Conservation (phyloP, 257 asterid species). For the Gentiana straminea region DNA sequence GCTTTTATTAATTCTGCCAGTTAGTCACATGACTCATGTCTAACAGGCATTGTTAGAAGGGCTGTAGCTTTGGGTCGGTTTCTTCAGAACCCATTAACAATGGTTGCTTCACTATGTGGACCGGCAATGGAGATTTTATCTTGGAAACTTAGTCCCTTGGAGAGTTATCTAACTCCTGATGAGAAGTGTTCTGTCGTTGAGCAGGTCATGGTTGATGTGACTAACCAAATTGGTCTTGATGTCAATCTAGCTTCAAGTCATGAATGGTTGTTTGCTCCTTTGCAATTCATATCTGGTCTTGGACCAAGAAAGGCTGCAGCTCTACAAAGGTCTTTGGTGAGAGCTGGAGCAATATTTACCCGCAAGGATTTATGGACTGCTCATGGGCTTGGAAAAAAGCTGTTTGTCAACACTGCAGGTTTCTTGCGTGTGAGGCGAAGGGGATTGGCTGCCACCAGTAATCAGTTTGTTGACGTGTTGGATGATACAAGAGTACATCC, state of each 20-base stretch:
- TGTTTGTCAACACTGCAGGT: slow-evolving; percentile 89
- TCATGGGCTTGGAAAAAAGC: slow-evolving; percentile 81
- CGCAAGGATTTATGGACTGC: slow-evolving; percentile 75
- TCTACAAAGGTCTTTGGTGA: slow-evolving; percentile 70
- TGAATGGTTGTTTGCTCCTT: slow-evolving; percentile 92
- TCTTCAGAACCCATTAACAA: slow-evolving; percentile 88
- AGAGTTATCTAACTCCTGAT: slow-evolving; percentile 86
- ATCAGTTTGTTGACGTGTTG: slow-evolving; percentile 73
- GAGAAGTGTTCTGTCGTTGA: slow-evolving; percentile 87
- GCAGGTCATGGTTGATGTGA: slow-evolving; percentile 87
- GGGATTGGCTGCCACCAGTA: slow-evolving; percentile 77
- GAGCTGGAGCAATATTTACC: slow-evolving; percentile 81
- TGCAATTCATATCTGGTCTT: slow-evolving; percentile 89
- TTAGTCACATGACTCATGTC: neutral
- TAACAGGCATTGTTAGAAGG: slow-evolving; percentile 77
- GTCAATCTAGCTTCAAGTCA: slow-evolving; percentile 40
- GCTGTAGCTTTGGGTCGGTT: slow-evolving; percentile 94
- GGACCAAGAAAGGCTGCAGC: slow-evolving; percentile 97
- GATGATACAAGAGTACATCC: slow-evolving; percentile 98
- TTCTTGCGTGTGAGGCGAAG: slow-evolving; percentile 82
- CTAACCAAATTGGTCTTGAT: slow-evolving; percentile 94
- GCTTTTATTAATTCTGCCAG: slow-evolving; percentile 1
- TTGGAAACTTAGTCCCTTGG: slow-evolving; percentile 82
- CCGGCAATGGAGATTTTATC: slow-evolving; percentile 89
- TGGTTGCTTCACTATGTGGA: slow-evolving; percentile 88